Conservation (phyloP, 1,284 basidiomycete genomes). For the Boletus semigastroideus region DNA sequence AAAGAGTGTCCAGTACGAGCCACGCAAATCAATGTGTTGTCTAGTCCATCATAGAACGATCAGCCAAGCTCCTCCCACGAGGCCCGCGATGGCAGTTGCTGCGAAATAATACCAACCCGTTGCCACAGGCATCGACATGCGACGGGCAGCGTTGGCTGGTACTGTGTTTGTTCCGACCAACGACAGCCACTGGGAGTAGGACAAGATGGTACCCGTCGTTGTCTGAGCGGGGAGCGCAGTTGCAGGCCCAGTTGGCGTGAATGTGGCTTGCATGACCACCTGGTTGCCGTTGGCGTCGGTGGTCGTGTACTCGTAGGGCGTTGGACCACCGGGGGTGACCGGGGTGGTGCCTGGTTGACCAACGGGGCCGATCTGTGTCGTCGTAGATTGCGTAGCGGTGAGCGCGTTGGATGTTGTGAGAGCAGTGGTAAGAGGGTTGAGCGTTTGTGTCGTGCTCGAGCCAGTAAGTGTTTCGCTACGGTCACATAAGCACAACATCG, state of each 20-base stretch:
- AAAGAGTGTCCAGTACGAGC: conserved; percentile 1
- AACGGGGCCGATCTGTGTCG: conserved; percentile 51
- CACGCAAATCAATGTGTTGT: conserved; percentile 5
- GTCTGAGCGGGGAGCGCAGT: conserved; percentile 38
- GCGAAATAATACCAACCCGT: conserved; percentile 34
- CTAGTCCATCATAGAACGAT: conserved; percentile 24
- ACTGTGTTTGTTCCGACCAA: conserved; percentile 43
- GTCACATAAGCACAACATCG: conserved; percentile 11
- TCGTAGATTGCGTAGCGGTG: conserved; percentile 17
- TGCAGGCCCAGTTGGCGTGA: conserved; percentile 54
- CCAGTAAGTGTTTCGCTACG: conserved; percentile 25
- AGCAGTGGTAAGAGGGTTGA: conserved; percentile 21
- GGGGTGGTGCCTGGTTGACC: conserved; percentile 50
- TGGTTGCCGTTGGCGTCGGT: conserved; percentile 56
- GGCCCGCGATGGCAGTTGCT: conserved; percentile 28
- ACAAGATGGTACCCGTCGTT: conserved; percentile 51
- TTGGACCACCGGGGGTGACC: conserved; percentile 44
- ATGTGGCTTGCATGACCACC: conserved; percentile 45
- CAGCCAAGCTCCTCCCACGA: conserved; percentile 36
- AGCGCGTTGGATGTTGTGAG: conserved; percentile 23
- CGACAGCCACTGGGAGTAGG: conserved; percentile 53
- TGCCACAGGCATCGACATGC: conserved; percentile 18
- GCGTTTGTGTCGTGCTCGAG: conserved; percentile 24
- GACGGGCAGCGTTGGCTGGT: conserved; percentile 26
- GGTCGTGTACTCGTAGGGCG: conserved; percentile 60